Percentiles rank a stretch among this genome's conserved stretches.
Evolutionary conservation across 2,329 filamentous ascomycete genomes (phyloP).

Genomic region (Geosmithia morbida): DNA sequence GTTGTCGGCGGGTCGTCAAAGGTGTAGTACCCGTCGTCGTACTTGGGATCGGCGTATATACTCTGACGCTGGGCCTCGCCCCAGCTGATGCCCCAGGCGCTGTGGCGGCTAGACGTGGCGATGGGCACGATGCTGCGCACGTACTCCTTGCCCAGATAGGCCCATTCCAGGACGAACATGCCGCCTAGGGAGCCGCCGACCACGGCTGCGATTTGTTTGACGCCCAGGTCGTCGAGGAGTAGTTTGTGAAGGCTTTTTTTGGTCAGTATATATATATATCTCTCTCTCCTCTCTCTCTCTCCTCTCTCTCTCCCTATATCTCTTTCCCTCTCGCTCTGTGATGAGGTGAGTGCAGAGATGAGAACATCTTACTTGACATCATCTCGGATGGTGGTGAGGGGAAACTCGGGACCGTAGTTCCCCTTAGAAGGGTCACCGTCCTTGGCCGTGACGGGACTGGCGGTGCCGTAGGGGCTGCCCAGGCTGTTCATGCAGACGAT

Average conservation of each 20-base stretch:
- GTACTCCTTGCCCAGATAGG: slow-evolving; percentile 79
- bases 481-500: slow-evolving; percentile 76
- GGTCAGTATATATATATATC: slow-evolving; percentile 6
- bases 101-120: slow-evolving; percentile 71
- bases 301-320: not conserved
- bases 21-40: slow-evolving; percentile 89
- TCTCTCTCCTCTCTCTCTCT: not conserved
- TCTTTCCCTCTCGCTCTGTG: too few species aligned
- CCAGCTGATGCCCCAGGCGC: slow-evolving; percentile 86
- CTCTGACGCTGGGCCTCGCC: slow-evolving; percentile 78
- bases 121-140: slow-evolving; percentile 71
- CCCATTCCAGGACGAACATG: slow-evolving; percentile 85
- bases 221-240: slow-evolving; percentile 65
- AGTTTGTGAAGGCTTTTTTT: slow-evolving; percentile 56
- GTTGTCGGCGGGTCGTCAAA: slow-evolving; percentile 77
- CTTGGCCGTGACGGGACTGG: slow-evolving; percentile 79
- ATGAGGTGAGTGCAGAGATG: too few species aligned
- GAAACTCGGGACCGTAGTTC: slow-evolving; percentile 89
- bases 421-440: slow-evolving; percentile 62
- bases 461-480: slow-evolving; percentile 73
- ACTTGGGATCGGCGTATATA: slow-evolving; percentile 97
- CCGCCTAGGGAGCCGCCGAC: slow-evolving; percentile 77
- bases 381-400: slow-evolving; percentile 85
- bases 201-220: slow-evolving; percentile 63
- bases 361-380: slow-evolving; percentile 77